These are phyloP conservation scores for Pyrenopolyporus hunteri DNA, from an alignment of 495 filamentous ascomycete genomes.

Conservation along the genomic window DNA sequence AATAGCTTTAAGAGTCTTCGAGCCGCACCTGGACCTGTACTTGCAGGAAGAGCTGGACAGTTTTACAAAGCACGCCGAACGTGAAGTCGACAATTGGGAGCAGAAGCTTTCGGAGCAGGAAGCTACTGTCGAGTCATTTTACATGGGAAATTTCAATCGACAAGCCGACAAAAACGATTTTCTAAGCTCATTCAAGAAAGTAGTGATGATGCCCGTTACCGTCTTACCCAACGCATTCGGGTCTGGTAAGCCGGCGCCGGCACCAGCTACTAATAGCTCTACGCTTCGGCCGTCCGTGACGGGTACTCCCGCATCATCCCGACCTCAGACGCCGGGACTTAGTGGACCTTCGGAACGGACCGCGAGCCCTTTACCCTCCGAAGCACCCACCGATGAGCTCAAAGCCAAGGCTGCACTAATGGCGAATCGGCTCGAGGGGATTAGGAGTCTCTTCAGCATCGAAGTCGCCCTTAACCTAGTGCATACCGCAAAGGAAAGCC, in stretches of 20 bases:
- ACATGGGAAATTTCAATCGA: conserved; percentile 91
- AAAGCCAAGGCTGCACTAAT: conserved; percentile 96
- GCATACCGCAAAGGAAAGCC: conserved; percentile 84
- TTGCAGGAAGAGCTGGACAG: conserved; percentile 89
- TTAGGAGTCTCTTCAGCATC: conserved; percentile 92
- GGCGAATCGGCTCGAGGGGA: conserved; percentile 91
- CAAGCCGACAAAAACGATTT: conserved; percentile 98
- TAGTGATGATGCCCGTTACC: conserved; percentile 97
- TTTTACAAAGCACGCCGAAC: conserved; percentile 76
- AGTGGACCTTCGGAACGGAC: conserved; percentile 39
- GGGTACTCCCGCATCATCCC: conserved; percentile 49
- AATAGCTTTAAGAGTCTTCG: conserved; percentile 74
- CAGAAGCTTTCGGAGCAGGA: conserved; percentile 89
- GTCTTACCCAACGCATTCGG: conserved; percentile 72
- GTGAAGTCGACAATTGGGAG: conserved; percentile 84
- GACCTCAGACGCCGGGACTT: conserved; percentile 53
- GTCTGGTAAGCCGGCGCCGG: conserved; percentile 49
- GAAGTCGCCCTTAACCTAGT: conserved; percentile 91
- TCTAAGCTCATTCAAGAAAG: conserved; percentile 94
- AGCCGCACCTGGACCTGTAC: conserved; percentile 92
- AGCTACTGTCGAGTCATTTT: conserved; percentile 87
- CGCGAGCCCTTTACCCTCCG: conserved; percentile 57
- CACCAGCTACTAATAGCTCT: conserved; percentile 37
- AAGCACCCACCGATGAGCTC: conserved; percentile 85
- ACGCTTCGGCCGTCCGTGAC: conserved; percentile 30